These are phyloP conservation scores for Erysimum pusillum DNA, from an alignment of 441 rosid genomes.

Conservation along the genomic window DNA sequence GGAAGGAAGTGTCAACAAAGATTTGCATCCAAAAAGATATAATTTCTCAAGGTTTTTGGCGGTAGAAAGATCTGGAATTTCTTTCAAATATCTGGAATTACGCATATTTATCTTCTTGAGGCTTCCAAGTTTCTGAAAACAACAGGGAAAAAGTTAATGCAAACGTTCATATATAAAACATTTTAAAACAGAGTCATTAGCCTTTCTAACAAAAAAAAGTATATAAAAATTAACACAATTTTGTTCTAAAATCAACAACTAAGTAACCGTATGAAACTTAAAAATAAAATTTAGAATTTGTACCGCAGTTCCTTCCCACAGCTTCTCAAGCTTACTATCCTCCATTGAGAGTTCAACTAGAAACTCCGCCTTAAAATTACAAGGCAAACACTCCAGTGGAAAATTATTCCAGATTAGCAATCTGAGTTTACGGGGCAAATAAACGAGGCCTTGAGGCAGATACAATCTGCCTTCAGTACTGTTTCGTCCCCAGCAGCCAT, in stretches of 20 bases:
- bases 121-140: no score
- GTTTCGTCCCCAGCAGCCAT: background rate
- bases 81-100: background rate
- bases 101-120: no score
- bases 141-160: no score
- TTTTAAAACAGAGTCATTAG: background rate
- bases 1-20: slow-evolving; percentile 28
- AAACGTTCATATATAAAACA: background rate
- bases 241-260: background rate
- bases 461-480: background rate
- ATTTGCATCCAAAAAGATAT: background rate
- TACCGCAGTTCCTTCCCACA: slow-evolving; percentile 42
- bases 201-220: no score
- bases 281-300: background rate
- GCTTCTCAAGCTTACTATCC: slow-evolving; percentile 21
- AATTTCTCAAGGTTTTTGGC: slow-evolving; percentile 17
- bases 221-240: no score
- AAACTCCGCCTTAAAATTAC: slow-evolving; percentile 1
- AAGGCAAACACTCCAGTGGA: slow-evolving; percentile 29
- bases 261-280: no score
- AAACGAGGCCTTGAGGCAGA: background rate
- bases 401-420: slow-evolving; percentile 34
- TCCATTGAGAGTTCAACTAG: slow-evolving; percentile 34
- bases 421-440: slow-evolving; percentile 35
- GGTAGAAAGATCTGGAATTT: slow-evolving; percentile 32